Percentiles rank a stretch among this genome's conserved stretches.
Evolutionary conservation across 805 yeast genomes (phyloP).

Genomic region (Helenozyma baotianmanensis): DNA sequence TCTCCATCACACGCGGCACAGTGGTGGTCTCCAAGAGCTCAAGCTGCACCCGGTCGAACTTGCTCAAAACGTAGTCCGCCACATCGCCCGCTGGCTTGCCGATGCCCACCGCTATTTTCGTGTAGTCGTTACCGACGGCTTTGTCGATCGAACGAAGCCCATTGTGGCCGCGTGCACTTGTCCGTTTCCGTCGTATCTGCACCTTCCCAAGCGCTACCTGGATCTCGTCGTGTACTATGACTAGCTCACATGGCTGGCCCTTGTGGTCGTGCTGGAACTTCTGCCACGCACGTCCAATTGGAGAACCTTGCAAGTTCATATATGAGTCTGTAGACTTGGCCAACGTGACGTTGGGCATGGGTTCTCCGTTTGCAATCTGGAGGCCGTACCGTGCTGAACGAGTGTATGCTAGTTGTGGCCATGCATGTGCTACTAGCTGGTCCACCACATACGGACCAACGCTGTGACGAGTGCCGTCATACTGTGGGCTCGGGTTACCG

Average conservation of each 20-base stretch:
- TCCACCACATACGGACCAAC: slow-evolving; percentile 62
- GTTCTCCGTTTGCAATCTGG: slow-evolving; percentile 1
- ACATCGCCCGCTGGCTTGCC: slow-evolving; percentile 61
- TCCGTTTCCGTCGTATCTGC: slow-evolving; percentile 54
- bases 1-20: slow-evolving; percentile 35
- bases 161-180: slow-evolving; percentile 78
- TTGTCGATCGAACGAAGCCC: slow-evolving; percentile 63
- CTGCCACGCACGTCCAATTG: slow-evolving; percentile 48
- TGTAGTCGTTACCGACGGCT: slow-evolving; percentile 46
- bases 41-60: slow-evolving; percentile 44
- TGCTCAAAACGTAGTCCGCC: slow-evolving; percentile 59
- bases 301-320: slow-evolving; percentile 72
- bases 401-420: slow-evolving; percentile 18
- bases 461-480: slow-evolving; percentile 65
- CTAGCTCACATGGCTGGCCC: slow-evolving; percentile 29
- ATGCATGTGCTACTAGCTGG: slow-evolving; percentile 20
- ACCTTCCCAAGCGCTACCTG: slow-evolving; percentile 61
- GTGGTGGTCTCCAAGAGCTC: slow-evolving; percentile 36
- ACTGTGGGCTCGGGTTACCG: slow-evolving; percentile 73
- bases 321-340: slow-evolving; percentile 50
- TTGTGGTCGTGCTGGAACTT: slow-evolving; percentile 17
- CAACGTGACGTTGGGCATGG: slow-evolving; percentile 24
- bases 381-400: slow-evolving; percentile 7
- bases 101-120: slow-evolving; percentile 73
- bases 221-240: slow-evolving; percentile 78